Percentiles rank a stretch among this genome's conserved stretches.
phyloP scores from a whole-genome alignment of 768 basidiomycete species.

The Suillus placidus region DNA sequence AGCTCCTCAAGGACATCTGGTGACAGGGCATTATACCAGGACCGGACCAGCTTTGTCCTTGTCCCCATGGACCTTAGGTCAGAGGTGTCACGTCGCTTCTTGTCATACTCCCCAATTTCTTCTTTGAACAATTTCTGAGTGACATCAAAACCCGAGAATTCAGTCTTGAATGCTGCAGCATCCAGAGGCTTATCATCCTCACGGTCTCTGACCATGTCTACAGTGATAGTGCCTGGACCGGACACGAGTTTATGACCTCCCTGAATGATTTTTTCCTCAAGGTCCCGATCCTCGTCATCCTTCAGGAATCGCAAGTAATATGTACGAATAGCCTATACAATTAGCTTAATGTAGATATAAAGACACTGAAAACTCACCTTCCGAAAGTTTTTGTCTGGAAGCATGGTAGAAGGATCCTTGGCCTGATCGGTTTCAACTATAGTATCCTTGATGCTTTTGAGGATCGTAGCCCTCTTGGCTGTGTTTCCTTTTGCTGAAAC shows the following conservation, averaged over 20 bases:
- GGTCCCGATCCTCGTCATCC: background rate
- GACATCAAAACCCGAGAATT: background rate
- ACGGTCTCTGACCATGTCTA: background rate
- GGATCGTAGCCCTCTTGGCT: too few species aligned
- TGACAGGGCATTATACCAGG: background rate
- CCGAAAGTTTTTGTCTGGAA: background rate
- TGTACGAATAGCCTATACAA: background rate
- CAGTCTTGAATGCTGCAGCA: background rate
- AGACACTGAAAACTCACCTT: background rate
- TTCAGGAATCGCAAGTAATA: background rate
- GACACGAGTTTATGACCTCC: background rate
- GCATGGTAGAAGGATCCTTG: too few species aligned
- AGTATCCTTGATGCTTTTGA: too few species aligned
- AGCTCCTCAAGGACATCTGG: background rate
- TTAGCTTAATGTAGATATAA: background rate
- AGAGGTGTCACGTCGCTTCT: background rate
- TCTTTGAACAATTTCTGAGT: background rate
- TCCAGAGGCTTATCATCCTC: background rate
- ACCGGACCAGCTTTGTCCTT: background rate
- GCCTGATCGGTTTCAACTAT: too few species aligned
- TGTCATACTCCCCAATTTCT: background rate
- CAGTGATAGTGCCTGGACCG: background rate
- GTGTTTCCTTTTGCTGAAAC: too few species aligned
- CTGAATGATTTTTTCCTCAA: background rate
- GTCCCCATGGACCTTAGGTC: background rate